Conservation (phyloP, 83 land plant species). For the Picea mariana region DNA sequence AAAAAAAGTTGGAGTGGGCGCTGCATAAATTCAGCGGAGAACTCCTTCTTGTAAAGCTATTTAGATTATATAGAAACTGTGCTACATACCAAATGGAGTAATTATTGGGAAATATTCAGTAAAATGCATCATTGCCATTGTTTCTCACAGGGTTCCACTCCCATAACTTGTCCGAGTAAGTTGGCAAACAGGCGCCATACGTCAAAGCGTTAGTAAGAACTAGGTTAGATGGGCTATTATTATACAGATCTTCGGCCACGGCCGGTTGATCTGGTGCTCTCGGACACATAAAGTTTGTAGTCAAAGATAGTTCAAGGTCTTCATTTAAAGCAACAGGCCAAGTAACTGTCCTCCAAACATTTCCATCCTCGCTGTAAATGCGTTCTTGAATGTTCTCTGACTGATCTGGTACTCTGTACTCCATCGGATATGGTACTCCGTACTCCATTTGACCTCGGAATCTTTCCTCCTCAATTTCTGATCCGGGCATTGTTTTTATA, state of each 20-base stretch:
- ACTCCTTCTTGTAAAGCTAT: no score
- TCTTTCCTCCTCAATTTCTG: no score
- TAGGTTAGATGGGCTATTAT: neutral
- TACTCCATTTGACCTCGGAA: no score
- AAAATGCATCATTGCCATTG: neutral
- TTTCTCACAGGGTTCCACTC: slow-evolving; percentile 14
- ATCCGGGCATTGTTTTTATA: no score
- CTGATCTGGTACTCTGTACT: no score
- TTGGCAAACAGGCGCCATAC: neutral
- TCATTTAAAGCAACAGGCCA: neutral
- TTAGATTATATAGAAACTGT: no score
- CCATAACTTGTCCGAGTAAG: slow-evolving; percentile 4
- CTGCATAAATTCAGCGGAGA: no score
- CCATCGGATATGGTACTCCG: no score
- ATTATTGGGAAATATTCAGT: neutral
- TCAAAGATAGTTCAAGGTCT: neutral
- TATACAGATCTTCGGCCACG: neutral
- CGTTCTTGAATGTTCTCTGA: neutral
- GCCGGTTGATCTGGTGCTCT: neutral
- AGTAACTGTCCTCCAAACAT: neutral
- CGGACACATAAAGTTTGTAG: no score
- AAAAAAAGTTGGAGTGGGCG: no score
- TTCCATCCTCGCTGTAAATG: neutral
- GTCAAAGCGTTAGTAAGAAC: neutral
- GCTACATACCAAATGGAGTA: no score